Evolutionary conservation across 2,329 filamentous ascomycete genomes (phyloP).

Genomic region (Fusarium oxysporum): DNA sequence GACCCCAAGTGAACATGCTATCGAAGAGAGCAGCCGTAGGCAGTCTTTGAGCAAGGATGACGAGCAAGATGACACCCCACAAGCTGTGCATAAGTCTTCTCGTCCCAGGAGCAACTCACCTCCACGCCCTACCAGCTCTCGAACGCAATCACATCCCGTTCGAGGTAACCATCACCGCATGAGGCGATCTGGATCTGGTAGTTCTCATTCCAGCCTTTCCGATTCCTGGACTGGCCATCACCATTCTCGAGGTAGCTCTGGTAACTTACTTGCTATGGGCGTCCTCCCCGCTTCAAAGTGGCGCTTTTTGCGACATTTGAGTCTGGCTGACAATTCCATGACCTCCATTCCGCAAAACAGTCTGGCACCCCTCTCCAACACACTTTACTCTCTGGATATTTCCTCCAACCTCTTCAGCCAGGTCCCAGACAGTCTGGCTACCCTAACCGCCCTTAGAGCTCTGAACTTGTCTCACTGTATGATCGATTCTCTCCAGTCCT

Average conservation of each 20-base stretch:
- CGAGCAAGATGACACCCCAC: conserved; percentile 58
- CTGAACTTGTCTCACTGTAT: conserved; percentile 97
- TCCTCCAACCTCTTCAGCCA: conserved; percentile 95
- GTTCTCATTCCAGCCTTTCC: conserved; percentile 84
- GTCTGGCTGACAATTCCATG: conserved; percentile 90
- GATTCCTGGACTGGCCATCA: conserved; percentile 70
- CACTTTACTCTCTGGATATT: conserved; percentile 89
- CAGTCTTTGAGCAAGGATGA: conserved; percentile 61
- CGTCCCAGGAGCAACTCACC: conserved; percentile 85
- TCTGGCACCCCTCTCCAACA: conserved; percentile 85
- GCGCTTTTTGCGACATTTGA: conserved; percentile 93
- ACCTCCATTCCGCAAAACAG: conserved; percentile 81
- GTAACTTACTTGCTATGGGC: conserved; percentile 78
- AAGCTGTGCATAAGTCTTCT: conserved; percentile 57
- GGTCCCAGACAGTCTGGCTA: conserved; percentile 90
- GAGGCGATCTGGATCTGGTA: conserved; percentile 88
- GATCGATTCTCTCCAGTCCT: conserved; percentile 92
- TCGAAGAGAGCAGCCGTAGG: conserved; percentile 54
- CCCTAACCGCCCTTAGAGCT: conserved; percentile 86
- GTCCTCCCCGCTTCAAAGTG: conserved; percentile 88
- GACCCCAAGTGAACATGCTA: conserved; percentile 62
- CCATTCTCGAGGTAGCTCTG: conserved; percentile 76
- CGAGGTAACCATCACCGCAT: conserved; percentile 80
- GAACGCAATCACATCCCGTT: conserved; percentile 75
- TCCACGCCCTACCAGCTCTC: conserved; percentile 78